Percentiles rank a stretch among this genome's conserved stretches.
phyloP scores from a whole-genome alignment of 768 basidiomycete genomes.

The Russula compacta region DNA sequence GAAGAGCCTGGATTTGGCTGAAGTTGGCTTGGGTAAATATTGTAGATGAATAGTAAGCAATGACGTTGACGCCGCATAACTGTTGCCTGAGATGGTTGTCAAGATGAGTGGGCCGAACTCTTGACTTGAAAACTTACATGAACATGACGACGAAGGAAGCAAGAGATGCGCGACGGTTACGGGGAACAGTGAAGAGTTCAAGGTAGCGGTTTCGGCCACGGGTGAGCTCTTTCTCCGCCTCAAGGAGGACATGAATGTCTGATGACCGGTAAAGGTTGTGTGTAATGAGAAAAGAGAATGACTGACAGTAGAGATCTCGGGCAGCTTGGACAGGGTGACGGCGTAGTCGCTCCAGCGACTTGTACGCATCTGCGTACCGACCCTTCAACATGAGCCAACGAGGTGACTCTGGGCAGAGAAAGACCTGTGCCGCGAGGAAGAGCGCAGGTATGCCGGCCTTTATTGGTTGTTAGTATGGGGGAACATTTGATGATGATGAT shows the following conservation, averaged over 20 bases:
- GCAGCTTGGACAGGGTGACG: slow-evolving; percentile 68
- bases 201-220: slow-evolving; percentile 45
- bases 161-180: slow-evolving; percentile 56
- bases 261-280: not conserved
- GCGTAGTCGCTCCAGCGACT: slow-evolving; percentile 53
- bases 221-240: slow-evolving; percentile 53
- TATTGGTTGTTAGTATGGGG: not conserved
- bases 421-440: slow-evolving; percentile 35
- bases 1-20: slow-evolving; percentile 43
- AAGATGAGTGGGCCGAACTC: not conserved
- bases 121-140: slow-evolving; percentile 21
- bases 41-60: slow-evolving; percentile 73
- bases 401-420: slow-evolving; percentile 58
- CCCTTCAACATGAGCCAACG: slow-evolving; percentile 81
- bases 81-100: slow-evolving; percentile 44
- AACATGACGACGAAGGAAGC: slow-evolving; percentile 67
- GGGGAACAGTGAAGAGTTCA: slow-evolving; percentile 69
- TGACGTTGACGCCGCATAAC: slow-evolving; percentile 76
- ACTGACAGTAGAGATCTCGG: slow-evolving; percentile 58
- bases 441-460: slow-evolving; percentile 36
- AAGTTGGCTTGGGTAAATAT: slow-evolving; percentile 61
- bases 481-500: not conserved
- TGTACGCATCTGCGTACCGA: slow-evolving; percentile 59
- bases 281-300: not conserved
- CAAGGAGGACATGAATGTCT: slow-evolving; percentile 62